phyloP scores from a whole-genome alignment of 331 rosid genomes.

The Quercus tomentella region DNA sequence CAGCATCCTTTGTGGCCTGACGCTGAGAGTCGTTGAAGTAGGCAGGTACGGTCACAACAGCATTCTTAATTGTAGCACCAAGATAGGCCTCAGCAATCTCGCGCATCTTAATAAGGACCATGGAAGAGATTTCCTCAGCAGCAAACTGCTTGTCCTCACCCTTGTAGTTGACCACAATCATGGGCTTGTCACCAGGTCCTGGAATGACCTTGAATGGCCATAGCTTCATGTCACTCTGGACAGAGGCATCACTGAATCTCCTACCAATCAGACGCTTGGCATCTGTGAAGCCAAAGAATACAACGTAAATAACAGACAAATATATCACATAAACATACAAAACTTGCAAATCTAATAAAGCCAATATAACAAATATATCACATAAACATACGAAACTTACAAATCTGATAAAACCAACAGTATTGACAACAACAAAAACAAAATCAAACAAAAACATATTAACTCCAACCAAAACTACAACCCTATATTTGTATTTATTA shows the following conservation, averaged over 20 bases:
- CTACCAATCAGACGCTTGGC: conserved; percentile 10
- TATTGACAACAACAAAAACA: too few relatives aligned
- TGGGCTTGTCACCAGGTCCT: conserved; percentile 6
- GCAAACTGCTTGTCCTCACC: neutral
- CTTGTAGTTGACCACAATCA: conserved; percentile 2
- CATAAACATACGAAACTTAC: too few relatives aligned
- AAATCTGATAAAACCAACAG: too few relatives aligned
- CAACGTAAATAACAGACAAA: too few relatives aligned
- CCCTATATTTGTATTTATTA: too few relatives aligned
- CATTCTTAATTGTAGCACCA: neutral
- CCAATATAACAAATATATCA: too few relatives aligned
- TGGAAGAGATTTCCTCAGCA: conserved; percentile 11
- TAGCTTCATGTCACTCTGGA: conserved; percentile 10
- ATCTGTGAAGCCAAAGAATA: neutral
- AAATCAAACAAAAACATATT: too few relatives aligned
- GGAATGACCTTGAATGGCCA: conserved; percentile 10
- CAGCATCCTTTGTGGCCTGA: conserved; percentile 17
- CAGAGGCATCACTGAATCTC: conserved; percentile 2
- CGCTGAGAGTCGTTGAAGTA: conserved; percentile 20
- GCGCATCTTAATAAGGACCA: conserved; percentile 7
- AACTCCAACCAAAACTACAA: too few relatives aligned
- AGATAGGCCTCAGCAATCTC: conserved; percentile 6
- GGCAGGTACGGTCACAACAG: conserved; percentile 18
- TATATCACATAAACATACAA: too few relatives aligned
- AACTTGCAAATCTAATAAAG: too few relatives aligned